phyloP scores from a whole-genome alignment of 805 yeast genomes.

The Wickerhamiella dianesei region DNA sequence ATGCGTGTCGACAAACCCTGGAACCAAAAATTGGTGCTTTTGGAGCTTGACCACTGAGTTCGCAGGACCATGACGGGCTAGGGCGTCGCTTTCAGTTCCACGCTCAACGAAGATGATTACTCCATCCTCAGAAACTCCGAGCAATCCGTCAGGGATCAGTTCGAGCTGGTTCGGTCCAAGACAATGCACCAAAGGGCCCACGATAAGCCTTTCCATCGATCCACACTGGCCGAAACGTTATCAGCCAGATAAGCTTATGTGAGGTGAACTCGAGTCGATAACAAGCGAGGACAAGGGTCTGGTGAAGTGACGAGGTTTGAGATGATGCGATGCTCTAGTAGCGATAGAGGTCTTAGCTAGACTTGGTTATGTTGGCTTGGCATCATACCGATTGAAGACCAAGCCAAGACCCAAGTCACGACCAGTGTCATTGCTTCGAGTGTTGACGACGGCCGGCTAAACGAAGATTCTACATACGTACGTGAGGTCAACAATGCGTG shows the following conservation, averaged over 20 bases:
- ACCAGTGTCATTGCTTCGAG: too few relatives aligned
- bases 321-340: too few relatives aligned
- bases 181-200: background rate
- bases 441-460: too few relatives aligned
- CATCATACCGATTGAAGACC: too few relatives aligned
- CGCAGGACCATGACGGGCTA: background rate
- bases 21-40: conserved; percentile 47
- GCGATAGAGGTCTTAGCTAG: too few relatives aligned
- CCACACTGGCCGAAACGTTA: background rate
- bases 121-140: background rate
- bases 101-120: background rate
- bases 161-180: background rate
- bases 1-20: conserved; percentile 74
- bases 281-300: background rate
- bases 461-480: too few relatives aligned
- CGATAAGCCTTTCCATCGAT: background rate
- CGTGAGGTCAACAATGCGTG: too few relatives aligned
- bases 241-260: background rate
- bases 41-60: background rate
- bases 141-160: background rate
- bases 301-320: too few relatives aligned
- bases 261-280: background rate
- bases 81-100: background rate
- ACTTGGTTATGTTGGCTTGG: too few relatives aligned
- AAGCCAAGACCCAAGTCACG: too few relatives aligned